phyloP scores from a whole-genome alignment of 768 basidiomycete species.

The Suillus sp. region DNA sequence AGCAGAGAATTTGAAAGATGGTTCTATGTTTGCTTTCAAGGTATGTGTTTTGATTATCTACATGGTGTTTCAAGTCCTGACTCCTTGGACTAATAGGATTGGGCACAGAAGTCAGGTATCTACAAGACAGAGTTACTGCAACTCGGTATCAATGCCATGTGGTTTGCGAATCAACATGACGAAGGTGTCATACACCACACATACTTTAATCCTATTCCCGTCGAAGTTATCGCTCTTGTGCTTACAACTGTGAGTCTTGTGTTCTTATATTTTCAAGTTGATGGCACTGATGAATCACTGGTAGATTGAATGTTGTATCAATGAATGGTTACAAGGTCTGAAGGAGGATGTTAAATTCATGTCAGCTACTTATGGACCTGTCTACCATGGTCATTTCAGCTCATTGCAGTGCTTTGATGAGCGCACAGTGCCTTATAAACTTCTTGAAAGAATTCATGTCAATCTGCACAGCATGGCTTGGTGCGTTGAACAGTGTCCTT shows the following conservation, averaged over 20 bases:
- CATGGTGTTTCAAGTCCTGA: neutral
- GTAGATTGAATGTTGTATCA: conserved; percentile 19
- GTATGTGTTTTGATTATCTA: neutral
- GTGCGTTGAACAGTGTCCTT: conserved; percentile 6
- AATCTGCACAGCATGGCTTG: neutral
- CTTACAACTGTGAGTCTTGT: conserved; percentile 5
- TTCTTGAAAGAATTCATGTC: neutral
- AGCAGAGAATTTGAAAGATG: conserved; percentile 11
- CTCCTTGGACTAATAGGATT: conserved; percentile 7
- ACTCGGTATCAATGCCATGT: conserved; percentile 25
- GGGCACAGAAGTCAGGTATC: conserved; percentile 18
- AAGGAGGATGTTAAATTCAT: conserved; percentile 14
- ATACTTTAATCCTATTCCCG: conserved; percentile 27
- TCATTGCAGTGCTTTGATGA: neutral
- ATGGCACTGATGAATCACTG: neutral
- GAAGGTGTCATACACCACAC: conserved; percentile 26
- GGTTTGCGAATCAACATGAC: conserved; percentile 29
- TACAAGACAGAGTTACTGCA: conserved; percentile 32
- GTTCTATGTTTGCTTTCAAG: conserved; percentile 10
- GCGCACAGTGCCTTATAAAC: neutral
- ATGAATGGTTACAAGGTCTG: conserved; percentile 15
- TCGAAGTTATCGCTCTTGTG: conserved; percentile 10
- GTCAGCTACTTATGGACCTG: conserved; percentile 10
- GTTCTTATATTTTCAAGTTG: neutral
- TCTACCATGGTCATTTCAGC: conserved; percentile 13